Evolutionary conservation across 176 grass and related monocot genomes (phyloP).

Genomic region (Musa itinerans): DNA sequence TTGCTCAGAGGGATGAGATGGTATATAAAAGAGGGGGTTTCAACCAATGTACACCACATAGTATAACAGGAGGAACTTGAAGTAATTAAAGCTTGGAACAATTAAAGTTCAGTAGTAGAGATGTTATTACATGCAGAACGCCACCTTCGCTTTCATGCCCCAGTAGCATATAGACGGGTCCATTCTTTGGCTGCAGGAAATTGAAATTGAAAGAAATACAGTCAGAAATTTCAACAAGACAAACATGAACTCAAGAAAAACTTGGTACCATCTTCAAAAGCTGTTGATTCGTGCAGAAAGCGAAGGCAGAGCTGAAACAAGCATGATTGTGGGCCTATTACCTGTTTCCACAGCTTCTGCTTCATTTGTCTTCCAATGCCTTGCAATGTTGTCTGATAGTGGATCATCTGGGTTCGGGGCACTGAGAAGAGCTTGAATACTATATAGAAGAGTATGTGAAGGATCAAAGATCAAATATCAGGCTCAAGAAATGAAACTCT

Average conservation of each 20-base stretch:
- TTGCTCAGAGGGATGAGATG: too few species aligned
- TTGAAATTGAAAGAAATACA: background rate
- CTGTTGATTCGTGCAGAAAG: too few species aligned
- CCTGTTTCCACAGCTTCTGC: background rate
- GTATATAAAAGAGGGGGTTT: background rate
- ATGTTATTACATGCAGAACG: background rate
- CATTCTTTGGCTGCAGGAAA: background rate
- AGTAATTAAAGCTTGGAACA: background rate
- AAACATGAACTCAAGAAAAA: too few species aligned
- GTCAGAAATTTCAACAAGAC: background rate
- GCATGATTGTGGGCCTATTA: background rate
- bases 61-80: background rate
- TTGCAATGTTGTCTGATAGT: constrained; percentile 1
- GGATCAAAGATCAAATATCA: background rate
- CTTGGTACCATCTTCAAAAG: too few species aligned
- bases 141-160: background rate
- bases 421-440: background rate
- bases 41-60: background rate
- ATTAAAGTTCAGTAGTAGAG: background rate
- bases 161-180: background rate
- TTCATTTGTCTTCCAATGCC: background rate
- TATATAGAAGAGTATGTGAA: background rate
- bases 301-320: too few species aligned
- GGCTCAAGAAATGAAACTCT: background rate
- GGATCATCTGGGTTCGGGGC: background rate